Percentiles rank a stretch among this genome's conserved stretches.
These are phyloP conservation scores for Lomentospora prolificans DNA, from an alignment of 2,329 filamentous ascomycete genomes.

Conservation along the genomic window DNA sequence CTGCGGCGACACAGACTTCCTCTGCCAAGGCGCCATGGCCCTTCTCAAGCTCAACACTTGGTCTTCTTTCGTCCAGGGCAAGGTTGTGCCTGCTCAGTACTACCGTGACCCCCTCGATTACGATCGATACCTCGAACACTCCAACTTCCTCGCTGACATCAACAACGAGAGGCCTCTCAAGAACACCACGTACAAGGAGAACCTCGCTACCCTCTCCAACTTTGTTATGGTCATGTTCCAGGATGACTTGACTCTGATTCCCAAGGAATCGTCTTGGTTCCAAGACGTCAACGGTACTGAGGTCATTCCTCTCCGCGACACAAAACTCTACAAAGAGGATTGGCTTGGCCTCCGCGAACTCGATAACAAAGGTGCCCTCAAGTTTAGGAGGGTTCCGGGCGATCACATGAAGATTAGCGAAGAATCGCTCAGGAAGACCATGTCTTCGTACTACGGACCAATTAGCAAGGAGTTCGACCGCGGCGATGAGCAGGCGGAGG, in stretches of 20 bases:
- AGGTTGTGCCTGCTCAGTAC: conserved; percentile 89
- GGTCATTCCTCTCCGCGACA: conserved; percentile 56
- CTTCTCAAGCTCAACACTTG: conserved; percentile 74
- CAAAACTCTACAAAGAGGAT: conserved; percentile 74
- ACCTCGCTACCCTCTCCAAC: conserved; percentile 59
- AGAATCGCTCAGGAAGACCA: conserved; percentile 53
- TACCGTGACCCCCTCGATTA: conserved; percentile 65
- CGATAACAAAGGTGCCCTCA: conserved; percentile 68
- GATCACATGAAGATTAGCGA: conserved; percentile 75
- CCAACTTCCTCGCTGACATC: conserved; percentile 87
- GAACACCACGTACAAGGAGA: conserved; percentile 63
- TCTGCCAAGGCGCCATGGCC: conserved; percentile 73
- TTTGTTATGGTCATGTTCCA: conserved; percentile 88
- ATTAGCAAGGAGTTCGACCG: conserved; percentile 26
- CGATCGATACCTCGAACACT: conserved; percentile 64
- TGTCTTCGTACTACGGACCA: conserved; percentile 57
- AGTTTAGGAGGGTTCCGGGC: conserved; percentile 64
- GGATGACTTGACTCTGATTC: conserved; percentile 75
- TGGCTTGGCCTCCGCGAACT: conserved; percentile 80
- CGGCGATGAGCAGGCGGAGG: background rate
- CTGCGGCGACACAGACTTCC: conserved; percentile 62
- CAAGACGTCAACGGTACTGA: conserved; percentile 69
- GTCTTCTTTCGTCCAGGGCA: conserved; percentile 65
- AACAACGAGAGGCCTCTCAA: conserved; percentile 81
- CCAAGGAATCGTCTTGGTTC: conserved; percentile 89